phyloP scores from a whole-genome alignment of 116 monocot species.

The Phalaenopsis hybrid region DNA sequence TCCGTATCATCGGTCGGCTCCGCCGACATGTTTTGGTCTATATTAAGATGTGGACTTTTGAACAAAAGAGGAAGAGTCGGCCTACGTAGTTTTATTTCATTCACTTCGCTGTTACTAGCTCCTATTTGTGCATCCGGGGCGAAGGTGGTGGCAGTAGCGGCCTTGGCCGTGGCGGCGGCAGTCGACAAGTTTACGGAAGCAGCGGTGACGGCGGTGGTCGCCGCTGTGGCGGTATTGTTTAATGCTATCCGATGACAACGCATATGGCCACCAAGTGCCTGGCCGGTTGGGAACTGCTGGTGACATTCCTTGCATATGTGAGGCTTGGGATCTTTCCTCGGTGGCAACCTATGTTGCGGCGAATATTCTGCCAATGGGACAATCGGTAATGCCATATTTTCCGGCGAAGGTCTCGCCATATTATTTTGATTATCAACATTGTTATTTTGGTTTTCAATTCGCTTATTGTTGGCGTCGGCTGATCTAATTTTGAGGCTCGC shows the following conservation, averaged over 20 bases:
- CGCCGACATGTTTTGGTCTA: no score
- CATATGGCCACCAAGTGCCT: no score
- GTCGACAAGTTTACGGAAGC: no score
- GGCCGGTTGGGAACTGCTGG: constrained; percentile 58
- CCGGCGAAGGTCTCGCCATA: background rate
- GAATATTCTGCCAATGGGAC: constrained; percentile 22
- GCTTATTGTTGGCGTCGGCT: background rate
- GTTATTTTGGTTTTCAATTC: constrained; percentile 2
- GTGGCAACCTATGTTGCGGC: background rate
- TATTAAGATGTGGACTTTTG: no score
- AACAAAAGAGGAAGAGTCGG: no score
- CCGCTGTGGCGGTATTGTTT: no score
- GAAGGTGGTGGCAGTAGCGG: no score
- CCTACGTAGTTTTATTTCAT: background rate
- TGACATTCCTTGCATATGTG: constrained; percentile 75
- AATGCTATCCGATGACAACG: no score
- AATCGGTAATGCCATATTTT: constrained; percentile 24
- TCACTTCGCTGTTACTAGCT: background rate
- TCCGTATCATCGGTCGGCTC: no score
- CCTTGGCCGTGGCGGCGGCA: no score
- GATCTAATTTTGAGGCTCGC: background rate
- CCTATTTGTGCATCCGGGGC: background rate
- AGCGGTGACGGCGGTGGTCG: no score
- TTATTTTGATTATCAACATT: background rate
- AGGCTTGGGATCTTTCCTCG: constrained; percentile 55